Conservation (phyloP, 1,284 basidiomycete genomes). For the Hypsizygus ulmarius region DNA sequence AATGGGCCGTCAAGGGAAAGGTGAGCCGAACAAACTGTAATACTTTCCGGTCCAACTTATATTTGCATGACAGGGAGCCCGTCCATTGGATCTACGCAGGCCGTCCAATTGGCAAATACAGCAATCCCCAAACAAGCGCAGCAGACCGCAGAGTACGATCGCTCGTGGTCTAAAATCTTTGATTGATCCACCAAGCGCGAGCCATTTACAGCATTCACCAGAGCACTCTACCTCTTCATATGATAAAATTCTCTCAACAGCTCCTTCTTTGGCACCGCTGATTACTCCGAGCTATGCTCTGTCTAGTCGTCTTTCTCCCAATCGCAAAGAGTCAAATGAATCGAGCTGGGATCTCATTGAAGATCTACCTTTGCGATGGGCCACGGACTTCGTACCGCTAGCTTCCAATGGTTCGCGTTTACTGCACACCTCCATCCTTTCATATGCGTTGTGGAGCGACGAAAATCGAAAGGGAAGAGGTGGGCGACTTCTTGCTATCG, state of each 20-base stretch:
- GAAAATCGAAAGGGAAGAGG: conserved; percentile 47
- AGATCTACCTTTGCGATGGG: conserved; percentile 75
- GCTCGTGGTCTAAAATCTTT: conserved; percentile 57
- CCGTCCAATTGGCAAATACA: conserved; percentile 51
- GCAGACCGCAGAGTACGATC: conserved; percentile 53
- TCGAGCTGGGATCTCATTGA: conserved; percentile 72
- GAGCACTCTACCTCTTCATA: conserved; percentile 26
- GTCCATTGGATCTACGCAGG: conserved; percentile 58
- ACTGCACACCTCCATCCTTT: conserved; percentile 52
- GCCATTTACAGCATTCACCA: conserved; percentile 22
- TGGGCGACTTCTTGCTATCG: conserved; percentile 71
- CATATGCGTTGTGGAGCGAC: conserved; percentile 66
- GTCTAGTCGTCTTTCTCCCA: conserved; percentile 21
- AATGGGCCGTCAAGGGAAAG: conserved; percentile 67
- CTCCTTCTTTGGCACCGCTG: conserved; percentile 22
- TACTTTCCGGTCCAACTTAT: conserved; percentile 12
- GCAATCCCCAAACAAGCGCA: conserved; percentile 50
- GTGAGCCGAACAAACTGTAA: conserved; percentile 32
- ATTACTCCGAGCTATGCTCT: background rate
- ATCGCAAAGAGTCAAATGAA: conserved; percentile 40
- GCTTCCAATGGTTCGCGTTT: conserved; percentile 65
- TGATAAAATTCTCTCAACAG: conserved; percentile 25
- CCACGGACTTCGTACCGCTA: conserved; percentile 75
- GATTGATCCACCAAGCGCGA: conserved; percentile 35
- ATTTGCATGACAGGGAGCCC: conserved; percentile 43